Evolutionary conservation across 73 alveolate species (phyloP).

Genomic region (Stentor coeruleus): DNA sequence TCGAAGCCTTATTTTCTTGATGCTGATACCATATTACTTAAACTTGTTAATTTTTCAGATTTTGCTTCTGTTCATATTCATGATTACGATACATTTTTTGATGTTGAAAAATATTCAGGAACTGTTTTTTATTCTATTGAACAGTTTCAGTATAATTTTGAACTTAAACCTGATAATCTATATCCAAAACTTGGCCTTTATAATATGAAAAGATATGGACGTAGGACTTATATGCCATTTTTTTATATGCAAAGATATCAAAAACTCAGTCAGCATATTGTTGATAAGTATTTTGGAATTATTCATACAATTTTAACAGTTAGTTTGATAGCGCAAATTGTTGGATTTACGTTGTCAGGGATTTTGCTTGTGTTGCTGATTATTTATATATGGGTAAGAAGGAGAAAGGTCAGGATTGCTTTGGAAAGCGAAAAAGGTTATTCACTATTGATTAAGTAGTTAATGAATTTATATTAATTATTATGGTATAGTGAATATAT

Average conservation of each 20-base stretch:
- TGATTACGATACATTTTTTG: background rate
- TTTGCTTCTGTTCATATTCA: background rate
- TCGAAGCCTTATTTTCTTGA: slow-evolving; percentile 22
- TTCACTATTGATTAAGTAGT: background rate
- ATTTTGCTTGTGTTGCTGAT: background rate
- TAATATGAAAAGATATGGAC: background rate
- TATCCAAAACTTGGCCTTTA: slow-evolving; percentile 2
- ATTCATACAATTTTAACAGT: background rate
- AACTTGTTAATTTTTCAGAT: background rate
- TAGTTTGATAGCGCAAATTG: background rate
- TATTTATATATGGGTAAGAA: background rate
- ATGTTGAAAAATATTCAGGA: background rate
- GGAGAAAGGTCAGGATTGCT: background rate
- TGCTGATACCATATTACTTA: background rate
- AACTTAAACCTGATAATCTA: slow-evolving; percentile 1
- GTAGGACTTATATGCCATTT: slow-evolving; percentile 15
- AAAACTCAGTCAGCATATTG: background rate
- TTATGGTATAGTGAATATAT: too few species aligned
- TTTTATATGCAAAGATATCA: background rate
- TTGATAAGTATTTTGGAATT: slow-evolving; percentile 13
- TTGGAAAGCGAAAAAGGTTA: background rate
- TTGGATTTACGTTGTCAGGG: background rate
- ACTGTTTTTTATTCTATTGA: background rate
- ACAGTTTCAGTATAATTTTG: background rate
- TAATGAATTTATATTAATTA: too few species aligned